Conservation (phyloP, 2,329 filamentous ascomycete genomes). For the Paecilomyces dactylethromorphus region DNA sequence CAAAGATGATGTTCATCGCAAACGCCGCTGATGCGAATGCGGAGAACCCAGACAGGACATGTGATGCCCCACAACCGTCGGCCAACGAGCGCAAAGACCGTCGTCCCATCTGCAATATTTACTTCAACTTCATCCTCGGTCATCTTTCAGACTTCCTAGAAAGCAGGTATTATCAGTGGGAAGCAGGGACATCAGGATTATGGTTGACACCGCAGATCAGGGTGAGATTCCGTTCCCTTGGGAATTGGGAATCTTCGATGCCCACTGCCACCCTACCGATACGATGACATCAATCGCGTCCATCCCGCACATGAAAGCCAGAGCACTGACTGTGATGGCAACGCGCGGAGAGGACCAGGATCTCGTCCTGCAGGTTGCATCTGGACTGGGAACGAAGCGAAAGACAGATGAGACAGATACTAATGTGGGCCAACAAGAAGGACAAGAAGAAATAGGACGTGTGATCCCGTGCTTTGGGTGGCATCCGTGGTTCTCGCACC, state of each 20-base stretch:
- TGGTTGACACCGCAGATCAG: background rate
- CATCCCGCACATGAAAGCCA: slow-evolving; percentile 53
- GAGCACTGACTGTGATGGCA: slow-evolving; percentile 56
- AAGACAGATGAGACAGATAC: slow-evolving; percentile 11
- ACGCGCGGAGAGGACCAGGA: slow-evolving; percentile 57
- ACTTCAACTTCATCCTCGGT: background rate
- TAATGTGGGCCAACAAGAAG: background rate
- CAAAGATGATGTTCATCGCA: too few relatives aligned
- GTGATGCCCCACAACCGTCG: background rate
- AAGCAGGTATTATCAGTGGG: background rate
- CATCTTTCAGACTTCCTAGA: background rate
- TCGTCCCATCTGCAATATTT: background rate
- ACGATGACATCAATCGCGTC: slow-evolving; percentile 50
- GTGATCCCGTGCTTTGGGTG: slow-evolving; percentile 59
- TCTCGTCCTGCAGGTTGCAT: slow-evolving; percentile 47
- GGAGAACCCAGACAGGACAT: slow-evolving; percentile 9
- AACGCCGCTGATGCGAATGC: slow-evolving; percentile 6
- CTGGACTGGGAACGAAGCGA: background rate
- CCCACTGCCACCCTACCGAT: slow-evolving; percentile 62
- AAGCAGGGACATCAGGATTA: background rate
- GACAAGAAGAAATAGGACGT: slow-evolving; percentile 26
- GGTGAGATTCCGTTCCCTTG: slow-evolving; percentile 46
- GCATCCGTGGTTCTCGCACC: slow-evolving; percentile 64
- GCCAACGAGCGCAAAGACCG: background rate
- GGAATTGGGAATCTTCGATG: slow-evolving; percentile 57